Conservation (phyloP, 163 green algal species). For the Coccomyxa subellipsoidea region DNA sequence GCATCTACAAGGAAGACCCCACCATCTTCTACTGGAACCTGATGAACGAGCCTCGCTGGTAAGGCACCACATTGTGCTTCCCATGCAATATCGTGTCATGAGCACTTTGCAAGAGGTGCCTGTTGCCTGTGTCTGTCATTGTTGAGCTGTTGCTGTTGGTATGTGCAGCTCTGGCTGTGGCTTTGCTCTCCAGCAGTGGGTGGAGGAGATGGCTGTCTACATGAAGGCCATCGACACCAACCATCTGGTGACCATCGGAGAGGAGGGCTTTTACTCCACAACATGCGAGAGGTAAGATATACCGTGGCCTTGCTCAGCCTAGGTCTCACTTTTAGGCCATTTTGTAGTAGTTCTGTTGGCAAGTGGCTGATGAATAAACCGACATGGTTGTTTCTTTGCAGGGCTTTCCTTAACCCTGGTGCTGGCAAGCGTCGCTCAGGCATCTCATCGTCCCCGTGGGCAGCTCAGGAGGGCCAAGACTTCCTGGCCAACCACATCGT, state of each 20-base stretch:
- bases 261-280: slow-evolving; percentile 24
- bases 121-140: no score
- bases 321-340: not conserved
- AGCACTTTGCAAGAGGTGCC: not conserved
- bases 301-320: not conserved
- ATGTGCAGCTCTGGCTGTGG: slow-evolving; percentile 13
- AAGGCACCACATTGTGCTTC: no score
- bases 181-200: slow-evolving; percentile 46
- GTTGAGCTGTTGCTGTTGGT: not conserved
- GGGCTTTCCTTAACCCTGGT: slow-evolving; percentile 16
- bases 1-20: slow-evolving; percentile 40
- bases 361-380: not conserved
- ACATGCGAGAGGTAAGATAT: slow-evolving; percentile 13
- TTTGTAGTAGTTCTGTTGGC: not conserved
- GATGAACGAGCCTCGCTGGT: slow-evolving; percentile 56
- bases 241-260: slow-evolving; percentile 59
- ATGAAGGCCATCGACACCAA: slow-evolving; percentile 66
- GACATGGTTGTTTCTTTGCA: not conserved
- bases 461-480: slow-evolving; percentile 41
- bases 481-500: slow-evolving; percentile 35
- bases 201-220: slow-evolving; percentile 63
- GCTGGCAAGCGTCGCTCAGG: slow-evolving; percentile 22
- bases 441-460: slow-evolving; percentile 11
- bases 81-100: not conserved
- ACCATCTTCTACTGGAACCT: slow-evolving; percentile 71